These are phyloP conservation scores for Gossypium australe DNA, from an alignment of 345 rosid genomes.

Conservation along the genomic window DNA sequence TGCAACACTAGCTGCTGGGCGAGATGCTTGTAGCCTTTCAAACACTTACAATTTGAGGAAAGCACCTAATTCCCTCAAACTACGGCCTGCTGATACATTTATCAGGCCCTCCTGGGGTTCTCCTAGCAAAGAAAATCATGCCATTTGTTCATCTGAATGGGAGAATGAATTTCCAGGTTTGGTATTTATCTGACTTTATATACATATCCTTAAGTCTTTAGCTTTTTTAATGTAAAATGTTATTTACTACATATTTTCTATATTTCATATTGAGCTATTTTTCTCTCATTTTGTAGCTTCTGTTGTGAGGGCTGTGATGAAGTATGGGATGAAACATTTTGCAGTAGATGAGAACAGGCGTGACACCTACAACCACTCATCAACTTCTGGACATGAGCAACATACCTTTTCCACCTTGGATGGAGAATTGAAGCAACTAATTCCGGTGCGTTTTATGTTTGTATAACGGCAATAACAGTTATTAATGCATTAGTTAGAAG, in stretches of 20 bases:
- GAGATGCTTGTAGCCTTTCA: slow-evolving; percentile 41
- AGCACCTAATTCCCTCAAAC: slow-evolving; percentile 36
- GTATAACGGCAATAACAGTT: neutral
- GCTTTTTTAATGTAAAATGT: neutral
- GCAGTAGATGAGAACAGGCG: slow-evolving; percentile 77
- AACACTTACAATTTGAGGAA: slow-evolving; percentile 65
- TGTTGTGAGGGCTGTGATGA: slow-evolving; percentile 78
- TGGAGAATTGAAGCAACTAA: slow-evolving; percentile 62
- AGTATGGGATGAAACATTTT: slow-evolving; percentile 79
- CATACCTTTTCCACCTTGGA: slow-evolving; percentile 45
- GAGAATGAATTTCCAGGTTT: slow-evolving; percentile 94
- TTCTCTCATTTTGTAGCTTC: slow-evolving; percentile 58
- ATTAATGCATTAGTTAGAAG: neutral
- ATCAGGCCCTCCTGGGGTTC: slow-evolving; percentile 41
- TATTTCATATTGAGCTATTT: slow-evolving; percentile 6
- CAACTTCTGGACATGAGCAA: slow-evolving; percentile 37
- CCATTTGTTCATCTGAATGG: slow-evolving; percentile 60
- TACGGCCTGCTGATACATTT: slow-evolving; percentile 49
- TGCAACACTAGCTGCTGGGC: slow-evolving; percentile 55
- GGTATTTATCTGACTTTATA: neutral
- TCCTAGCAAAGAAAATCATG: slow-evolving; percentile 45
- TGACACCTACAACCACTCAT: slow-evolving; percentile 53
- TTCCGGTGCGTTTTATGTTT: slow-evolving; percentile 46
- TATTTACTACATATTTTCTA: neutral
- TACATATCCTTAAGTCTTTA: neutral